Evolutionary conservation across 1,284 basidiomycete species (phyloP), one percentile per base, ranked within the genome.

Genomic region (Cryptococcus sp.): DNA sequence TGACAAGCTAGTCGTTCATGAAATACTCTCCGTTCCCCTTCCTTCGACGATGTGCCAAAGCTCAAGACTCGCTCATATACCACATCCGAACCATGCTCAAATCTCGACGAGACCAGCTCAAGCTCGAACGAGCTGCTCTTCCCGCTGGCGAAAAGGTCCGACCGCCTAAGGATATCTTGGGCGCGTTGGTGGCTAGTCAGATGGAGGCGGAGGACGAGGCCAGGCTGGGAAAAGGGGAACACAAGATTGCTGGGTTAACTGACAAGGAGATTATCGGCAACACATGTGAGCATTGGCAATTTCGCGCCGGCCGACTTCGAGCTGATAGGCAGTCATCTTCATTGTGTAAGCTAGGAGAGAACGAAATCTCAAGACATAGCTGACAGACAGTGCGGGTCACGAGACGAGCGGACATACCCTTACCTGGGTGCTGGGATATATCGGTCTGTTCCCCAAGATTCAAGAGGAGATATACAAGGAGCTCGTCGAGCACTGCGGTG

Each of bases 401-500:
- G 74, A 79, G 72, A 80, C 79, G 0, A 74, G 76, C 3, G 78
- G 78, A 0, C 76, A 81, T 60, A 80, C 81, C 0, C 64, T 85
- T 2, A 78, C 77, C 41, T 84, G 80, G 51, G 68, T 79, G 2
- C 76, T 84, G 46, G 81, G 76, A 10, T 65, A 76, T 31, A 68
- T 80, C 2, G 77, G 78, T 0, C 57, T 79, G 18, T 76, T 84
- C 60, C 81, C 76, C 2, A 78, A 82, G 0, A 77, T 80, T 56
- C 83, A 86, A 63, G 80, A 83, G 48, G 78, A 72, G 50, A 63
- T 84, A 9, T 78, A 77, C 55, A 60, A 80, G 34, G 77, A 82
- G 42, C 77, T 83, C 55, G 74, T 71, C 33, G 57, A 58, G 1
- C 58, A 79, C 3, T 59, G 79, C 34, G 66, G 75, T 5, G 74